Evolutionary conservation across 495 filamentous ascomycete genomes (phyloP).

Genomic region (Pseudoneurospora amorphoporcata): DNA sequence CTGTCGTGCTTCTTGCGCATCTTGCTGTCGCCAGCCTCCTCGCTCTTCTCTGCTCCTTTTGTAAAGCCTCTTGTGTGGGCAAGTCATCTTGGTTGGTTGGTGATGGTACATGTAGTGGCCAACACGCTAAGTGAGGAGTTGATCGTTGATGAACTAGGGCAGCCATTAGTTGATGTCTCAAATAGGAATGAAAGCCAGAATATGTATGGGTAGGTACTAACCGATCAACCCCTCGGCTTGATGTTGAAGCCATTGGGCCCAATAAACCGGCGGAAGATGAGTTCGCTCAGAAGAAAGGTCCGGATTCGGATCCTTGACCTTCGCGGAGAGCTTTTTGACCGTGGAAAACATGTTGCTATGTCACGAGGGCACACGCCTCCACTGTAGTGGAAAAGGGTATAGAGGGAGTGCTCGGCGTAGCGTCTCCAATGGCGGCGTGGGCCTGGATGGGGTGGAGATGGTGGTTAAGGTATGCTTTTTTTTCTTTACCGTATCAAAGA

Average conservation of each 20-base stretch:
- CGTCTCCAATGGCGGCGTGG: constrained; percentile 51
- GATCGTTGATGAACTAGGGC: not conserved
- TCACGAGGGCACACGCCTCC: not conserved
- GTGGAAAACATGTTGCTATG: not conserved
- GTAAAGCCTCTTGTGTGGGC: not conserved
- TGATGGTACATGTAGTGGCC: not conserved
- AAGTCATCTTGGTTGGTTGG: not conserved
- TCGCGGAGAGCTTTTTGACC: not conserved
- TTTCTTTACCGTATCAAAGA: not conserved
- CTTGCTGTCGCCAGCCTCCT: not conserved
- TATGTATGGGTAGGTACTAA: not conserved
- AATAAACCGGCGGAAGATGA: not conserved
- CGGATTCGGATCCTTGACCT: not conserved
- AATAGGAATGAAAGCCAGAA: not conserved
- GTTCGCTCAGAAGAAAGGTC: not conserved
- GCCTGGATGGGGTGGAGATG: not conserved
- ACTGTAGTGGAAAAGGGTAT: constrained; percentile 82
- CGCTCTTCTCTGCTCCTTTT: not conserved
- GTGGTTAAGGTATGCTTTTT: not conserved
- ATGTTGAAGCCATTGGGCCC: not conserved
- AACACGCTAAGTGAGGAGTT: not conserved
- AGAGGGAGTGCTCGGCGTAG: constrained; percentile 81
- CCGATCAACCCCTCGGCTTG: not conserved
- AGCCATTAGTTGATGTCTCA: not conserved
- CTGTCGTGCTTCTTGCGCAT: not conserved